Evolutionary conservation across 2,329 filamentous ascomycete genomes (phyloP).

Genomic region (Pseudogymnoascus sp.): DNA sequence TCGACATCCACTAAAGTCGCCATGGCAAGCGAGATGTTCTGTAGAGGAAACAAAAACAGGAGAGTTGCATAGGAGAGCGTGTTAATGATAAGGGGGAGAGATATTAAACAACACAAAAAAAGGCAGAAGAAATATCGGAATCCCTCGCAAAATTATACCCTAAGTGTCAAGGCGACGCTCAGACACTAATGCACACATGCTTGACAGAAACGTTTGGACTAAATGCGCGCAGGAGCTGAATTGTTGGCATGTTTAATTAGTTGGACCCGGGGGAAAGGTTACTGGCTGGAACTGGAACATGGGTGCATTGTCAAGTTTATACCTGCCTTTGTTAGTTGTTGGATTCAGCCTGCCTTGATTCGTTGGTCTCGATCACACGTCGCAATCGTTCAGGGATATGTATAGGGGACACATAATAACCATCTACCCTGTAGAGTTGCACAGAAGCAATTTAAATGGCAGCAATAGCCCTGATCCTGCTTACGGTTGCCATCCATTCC

Average conservation of each 20-base stretch:
- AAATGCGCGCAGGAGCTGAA: not conserved
- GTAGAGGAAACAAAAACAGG: not conserved
- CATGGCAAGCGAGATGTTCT: not conserved
- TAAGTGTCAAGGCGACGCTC: too few relatives aligned
- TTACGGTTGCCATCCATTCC: too few relatives aligned
- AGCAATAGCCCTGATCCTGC: too few relatives aligned
- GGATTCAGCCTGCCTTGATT: not conserved
- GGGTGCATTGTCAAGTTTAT: not conserved
- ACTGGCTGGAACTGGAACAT: not conserved
- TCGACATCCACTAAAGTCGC: constrained; percentile 1
- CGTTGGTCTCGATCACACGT: not conserved
- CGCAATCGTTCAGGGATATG: not conserved
- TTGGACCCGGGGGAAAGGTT: not conserved
- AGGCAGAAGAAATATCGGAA: too few relatives aligned
- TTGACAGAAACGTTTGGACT: not conserved
- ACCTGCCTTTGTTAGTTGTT: not conserved
- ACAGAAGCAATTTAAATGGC: not conserved
- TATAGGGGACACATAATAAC: not conserved
- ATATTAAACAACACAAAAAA: too few relatives aligned
- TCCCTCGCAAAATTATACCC: too few relatives aligned
- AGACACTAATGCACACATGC: not conserved
- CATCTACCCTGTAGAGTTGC: not conserved
- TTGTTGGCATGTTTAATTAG: not conserved
- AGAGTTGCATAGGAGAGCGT: not conserved
- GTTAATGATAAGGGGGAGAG: not conserved